Conservation (phyloP, 345 rosid genomes). For the Adansonia digitata region DNA sequence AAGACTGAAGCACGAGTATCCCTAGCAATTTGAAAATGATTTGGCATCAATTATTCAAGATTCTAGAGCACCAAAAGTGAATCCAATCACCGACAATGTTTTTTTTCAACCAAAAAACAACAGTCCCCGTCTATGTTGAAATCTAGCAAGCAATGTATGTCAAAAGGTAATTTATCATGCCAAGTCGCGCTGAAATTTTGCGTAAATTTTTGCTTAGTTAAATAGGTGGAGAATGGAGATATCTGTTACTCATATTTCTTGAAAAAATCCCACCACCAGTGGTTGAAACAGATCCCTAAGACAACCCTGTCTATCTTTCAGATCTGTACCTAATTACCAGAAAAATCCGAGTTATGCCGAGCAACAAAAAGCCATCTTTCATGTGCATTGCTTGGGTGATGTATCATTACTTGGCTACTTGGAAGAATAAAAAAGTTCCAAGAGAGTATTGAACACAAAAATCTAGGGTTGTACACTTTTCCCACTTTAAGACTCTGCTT, state of each 20-base stretch:
- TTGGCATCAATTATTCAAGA: neutral
- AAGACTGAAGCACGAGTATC: conserved; percentile 76
- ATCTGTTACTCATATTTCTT: no score
- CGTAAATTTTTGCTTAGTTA: neutral
- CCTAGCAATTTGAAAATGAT: conserved; percentile 30
- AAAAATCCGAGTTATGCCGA: neutral
- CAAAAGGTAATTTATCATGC: neutral
- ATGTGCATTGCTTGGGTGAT: neutral
- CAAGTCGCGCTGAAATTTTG: neutral
- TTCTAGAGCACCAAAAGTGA: neutral
- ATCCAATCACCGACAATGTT: neutral
- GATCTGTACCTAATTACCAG: neutral
- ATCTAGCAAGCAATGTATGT: neutral
- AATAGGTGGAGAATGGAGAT: neutral
- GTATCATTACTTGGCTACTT: neutral
- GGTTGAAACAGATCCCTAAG: neutral
- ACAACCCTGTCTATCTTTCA: neutral
- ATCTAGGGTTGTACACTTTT: neutral
- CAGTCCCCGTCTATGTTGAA: neutral
- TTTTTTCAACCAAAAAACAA: neutral
- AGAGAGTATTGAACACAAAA: neutral
- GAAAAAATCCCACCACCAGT: neutral
- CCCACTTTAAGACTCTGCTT: neutral
- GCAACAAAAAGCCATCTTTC: neutral
- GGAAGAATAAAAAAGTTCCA: neutral